phyloP scores from a whole-genome alignment of 306 rosid genomes.

The Vigna mungo region DNA sequence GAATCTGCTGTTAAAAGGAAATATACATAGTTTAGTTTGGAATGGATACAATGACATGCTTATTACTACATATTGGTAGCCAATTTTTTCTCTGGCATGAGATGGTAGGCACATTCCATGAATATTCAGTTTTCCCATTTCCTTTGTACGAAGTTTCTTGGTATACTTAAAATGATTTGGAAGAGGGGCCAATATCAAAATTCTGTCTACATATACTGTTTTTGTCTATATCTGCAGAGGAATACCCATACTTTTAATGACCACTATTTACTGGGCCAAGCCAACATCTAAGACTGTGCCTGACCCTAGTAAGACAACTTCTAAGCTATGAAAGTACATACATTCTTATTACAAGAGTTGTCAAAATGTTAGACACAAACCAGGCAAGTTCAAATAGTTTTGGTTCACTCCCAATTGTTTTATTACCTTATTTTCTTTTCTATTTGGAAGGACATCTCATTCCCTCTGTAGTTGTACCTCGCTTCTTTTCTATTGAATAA shows the following conservation, averaged over 20 bases:
- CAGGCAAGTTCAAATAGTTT: neutral
- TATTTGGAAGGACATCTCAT: neutral
- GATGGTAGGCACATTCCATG: constrained; percentile 5
- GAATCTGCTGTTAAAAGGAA: constrained; percentile 23
- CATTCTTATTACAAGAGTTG: neutral
- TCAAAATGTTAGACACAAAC: neutral
- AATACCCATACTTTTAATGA: neutral
- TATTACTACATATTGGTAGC: neutral
- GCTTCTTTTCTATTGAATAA: constrained; percentile 2
- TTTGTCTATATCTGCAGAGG: no score
- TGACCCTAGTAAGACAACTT: neutral
- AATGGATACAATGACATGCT: neutral
- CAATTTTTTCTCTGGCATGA: neutral
- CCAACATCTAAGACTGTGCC: neutral
- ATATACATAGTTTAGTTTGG: constrained; percentile 14
- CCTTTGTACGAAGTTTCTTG: neutral
- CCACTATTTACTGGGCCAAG: neutral
- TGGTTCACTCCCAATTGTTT: neutral
- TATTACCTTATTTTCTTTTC: neutral
- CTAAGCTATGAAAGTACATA: neutral
- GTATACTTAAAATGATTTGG: constrained; percentile 10
- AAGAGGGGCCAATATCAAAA: constrained; percentile 4
- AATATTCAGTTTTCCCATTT: neutral
- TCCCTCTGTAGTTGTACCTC: neutral
- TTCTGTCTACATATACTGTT: neutral